Percentiles rank a stretch among this genome's conserved stretches.
Evolutionary conservation across 345 rosid genomes (phyloP).

Genomic region (Linum trigynum): DNA sequence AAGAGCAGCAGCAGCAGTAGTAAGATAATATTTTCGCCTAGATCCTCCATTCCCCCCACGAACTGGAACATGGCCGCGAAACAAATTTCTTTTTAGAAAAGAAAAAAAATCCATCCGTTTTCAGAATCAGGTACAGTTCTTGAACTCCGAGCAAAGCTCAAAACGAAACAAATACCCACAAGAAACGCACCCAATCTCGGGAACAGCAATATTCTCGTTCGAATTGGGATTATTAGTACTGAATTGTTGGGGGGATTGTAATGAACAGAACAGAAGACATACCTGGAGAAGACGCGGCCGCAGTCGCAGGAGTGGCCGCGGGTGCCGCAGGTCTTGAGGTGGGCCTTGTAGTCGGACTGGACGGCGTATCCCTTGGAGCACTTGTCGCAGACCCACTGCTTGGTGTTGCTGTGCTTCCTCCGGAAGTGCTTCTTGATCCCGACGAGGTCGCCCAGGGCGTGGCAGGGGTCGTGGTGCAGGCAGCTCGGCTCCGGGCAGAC

Average conservation of each 20-base stretch:
- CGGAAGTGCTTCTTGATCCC: constrained; percentile 93
- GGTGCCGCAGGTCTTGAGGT: constrained; percentile 94
- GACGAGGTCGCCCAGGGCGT: constrained; percentile 94
- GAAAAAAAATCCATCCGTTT: no score
- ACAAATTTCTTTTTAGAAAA: no score
- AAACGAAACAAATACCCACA: not conserved
- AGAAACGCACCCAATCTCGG: not conserved
- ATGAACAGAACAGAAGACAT: not conserved
- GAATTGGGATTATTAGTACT: no score
- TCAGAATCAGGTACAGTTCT: no score
- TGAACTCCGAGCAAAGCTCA: not conserved
- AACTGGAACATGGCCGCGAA: no score
- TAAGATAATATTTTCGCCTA: no score
- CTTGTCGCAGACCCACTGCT: constrained; percentile 88
- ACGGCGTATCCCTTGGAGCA: constrained; percentile 96
- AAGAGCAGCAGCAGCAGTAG: no score
- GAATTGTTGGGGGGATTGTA: no score
- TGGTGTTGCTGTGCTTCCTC: constrained; percentile 77
- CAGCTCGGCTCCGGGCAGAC: constrained; percentile 93
- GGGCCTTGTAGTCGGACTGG: constrained; percentile 94
- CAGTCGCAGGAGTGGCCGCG: constrained; percentile 97
- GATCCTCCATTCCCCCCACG: no score
- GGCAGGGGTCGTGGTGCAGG: constrained; percentile 89
- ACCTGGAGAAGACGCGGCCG: constrained; percentile 97
- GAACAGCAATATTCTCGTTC: not conserved